Evolutionary conservation across 2,329 filamentous ascomycete genomes (phyloP).

Genomic region (Penicillium sp.): DNA sequence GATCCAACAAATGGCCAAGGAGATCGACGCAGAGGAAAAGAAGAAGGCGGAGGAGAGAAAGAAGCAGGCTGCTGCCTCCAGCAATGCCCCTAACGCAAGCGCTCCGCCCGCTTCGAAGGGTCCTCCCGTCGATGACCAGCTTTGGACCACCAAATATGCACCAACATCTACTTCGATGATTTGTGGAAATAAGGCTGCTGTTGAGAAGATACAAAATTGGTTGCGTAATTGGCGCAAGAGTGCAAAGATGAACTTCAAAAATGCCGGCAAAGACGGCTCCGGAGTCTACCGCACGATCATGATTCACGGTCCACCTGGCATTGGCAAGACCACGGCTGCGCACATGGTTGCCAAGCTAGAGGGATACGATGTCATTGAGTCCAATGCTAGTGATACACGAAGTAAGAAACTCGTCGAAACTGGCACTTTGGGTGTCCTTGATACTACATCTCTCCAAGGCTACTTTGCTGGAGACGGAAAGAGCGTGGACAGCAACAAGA

Average conservation of each 20-base stretch:
- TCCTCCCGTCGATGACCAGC: slow-evolving; percentile 57
- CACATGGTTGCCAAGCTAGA: slow-evolving; percentile 91
- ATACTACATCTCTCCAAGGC: slow-evolving; percentile 87
- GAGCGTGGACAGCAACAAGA: slow-evolving; percentile 75
- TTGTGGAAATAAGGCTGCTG: slow-evolving; percentile 87
- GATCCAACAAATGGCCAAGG: slow-evolving; percentile 73
- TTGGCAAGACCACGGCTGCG: slow-evolving; percentile 95
- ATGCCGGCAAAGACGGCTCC: slow-evolving; percentile 78
- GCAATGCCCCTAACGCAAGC: slow-evolving; percentile 22
- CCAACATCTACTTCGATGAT: slow-evolving; percentile 83
- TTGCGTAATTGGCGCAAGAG: slow-evolving; percentile 77
- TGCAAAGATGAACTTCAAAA: slow-evolving; percentile 78
- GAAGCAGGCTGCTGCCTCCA: slow-evolving; percentile 46
- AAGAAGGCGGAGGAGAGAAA: slow-evolving; percentile 28
- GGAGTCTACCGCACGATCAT: slow-evolving; percentile 87
- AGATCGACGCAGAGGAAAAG: slow-evolving; percentile 83
- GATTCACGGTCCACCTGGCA: slow-evolving; percentile 90
- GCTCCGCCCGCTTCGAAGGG: slow-evolving; percentile 45
- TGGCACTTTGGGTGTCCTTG: slow-evolving; percentile 84
- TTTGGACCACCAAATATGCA: slow-evolving; percentile 96
- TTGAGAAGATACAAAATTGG: slow-evolving; percentile 90
- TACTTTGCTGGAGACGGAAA: slow-evolving; percentile 86
- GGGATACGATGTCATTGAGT: slow-evolving; percentile 91
- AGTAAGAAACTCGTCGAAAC: slow-evolving; percentile 95
- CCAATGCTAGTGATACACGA: slow-evolving; percentile 90